Evolutionary conservation across 441 rosid species (phyloP), one percentile per base, ranked within the genome.

Genomic region (Adansonia grandidieri): DNA sequence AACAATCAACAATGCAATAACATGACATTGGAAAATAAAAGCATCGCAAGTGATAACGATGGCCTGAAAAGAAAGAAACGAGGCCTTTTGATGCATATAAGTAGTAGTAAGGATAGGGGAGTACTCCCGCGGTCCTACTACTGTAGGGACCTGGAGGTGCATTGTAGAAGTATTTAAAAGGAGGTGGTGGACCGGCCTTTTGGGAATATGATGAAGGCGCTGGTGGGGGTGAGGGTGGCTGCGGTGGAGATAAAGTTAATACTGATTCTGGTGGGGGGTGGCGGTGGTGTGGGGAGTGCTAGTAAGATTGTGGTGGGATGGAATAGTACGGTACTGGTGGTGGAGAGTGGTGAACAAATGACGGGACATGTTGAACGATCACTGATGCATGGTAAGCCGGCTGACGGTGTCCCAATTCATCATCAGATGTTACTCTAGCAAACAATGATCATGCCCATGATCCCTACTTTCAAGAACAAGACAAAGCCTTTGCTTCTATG

Each of bases 341-440:
- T 2, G 89, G 86, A 2, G 92, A 87, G 83, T 0, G 87, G 83
- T 9, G 91, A 85, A 69, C 94, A 89, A 58, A 86, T 86, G 53
- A 81, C 78, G 0, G 91, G 90, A 72, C 91, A 90, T 17, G 92
- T 82, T 24, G 78, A 32, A 71, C 93, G 88, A 17, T 88, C 89
- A 74, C 92, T 88, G 76, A 90, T 84, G 81, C 93, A 88, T 2
- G 88, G 48, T 58, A 85, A 9, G 69, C 87, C 85, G n/a, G 83
- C n/a, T 11, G 80, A 45, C 28, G 86, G 85, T 2, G 51, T 71
- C 69, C 63, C 84, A 24, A 65, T 51, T 73, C 83, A n/a, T 77
- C 80, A 8, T 69, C 81, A 5, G 85, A 74, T 60, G 78, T 78
- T 24, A 19, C 79, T 48, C 74, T 56, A 13, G 81, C 69, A 42